Conservation (phyloP, 1,284 basidiomycete genomes). For the Sanghuangporus sanghuang region DNA sequence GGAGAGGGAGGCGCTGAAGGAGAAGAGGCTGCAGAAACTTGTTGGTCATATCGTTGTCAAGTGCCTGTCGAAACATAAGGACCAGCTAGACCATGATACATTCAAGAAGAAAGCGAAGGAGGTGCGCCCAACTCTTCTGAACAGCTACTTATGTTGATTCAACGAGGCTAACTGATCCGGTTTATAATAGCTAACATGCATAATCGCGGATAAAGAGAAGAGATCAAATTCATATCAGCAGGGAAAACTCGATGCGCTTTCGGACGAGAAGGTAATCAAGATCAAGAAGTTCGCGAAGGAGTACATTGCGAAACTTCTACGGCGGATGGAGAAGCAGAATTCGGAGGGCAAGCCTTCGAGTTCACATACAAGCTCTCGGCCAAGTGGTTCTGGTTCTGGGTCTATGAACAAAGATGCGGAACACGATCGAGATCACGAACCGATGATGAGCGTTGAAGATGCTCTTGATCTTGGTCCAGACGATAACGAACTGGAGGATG, state of each 20-base stretch:
- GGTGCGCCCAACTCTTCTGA: conserved; percentile 41
- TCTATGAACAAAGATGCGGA: not conserved
- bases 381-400: conserved; percentile 4
- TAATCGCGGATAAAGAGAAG: conserved; percentile 91
- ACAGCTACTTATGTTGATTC: conserved; percentile 4
- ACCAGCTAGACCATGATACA: conserved; percentile 73
- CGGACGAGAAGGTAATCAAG: conserved; percentile 84
- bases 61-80: conserved; percentile 85
- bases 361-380: conserved; percentile 17
- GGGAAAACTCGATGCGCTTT: conserved; percentile 65
- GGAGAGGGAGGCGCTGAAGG: conserved; percentile 66
- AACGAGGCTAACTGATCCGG: conserved; percentile 19
- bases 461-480: conserved; percentile 42
- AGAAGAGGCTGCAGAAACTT: conserved; percentile 79
- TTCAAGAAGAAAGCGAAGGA: conserved; percentile 98
- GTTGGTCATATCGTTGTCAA: conserved; percentile 89
- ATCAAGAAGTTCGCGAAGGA: conserved; percentile 94
- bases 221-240: conserved; percentile 76
- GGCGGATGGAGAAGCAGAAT: conserved; percentile 49
- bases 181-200: conserved; percentile 57
- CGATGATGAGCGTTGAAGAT: conserved; percentile 29
- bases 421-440: conserved; percentile 15
- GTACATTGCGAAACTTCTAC: conserved; percentile 68
- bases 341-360: conserved; percentile 11
- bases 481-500: conserved; percentile 21